Percentiles rank a stretch among this genome's conserved stretches.
Evolutionary conservation across 352 stramenopile genomes (phyloP).

Genomic region (Pythium grandisporangium): DNA sequence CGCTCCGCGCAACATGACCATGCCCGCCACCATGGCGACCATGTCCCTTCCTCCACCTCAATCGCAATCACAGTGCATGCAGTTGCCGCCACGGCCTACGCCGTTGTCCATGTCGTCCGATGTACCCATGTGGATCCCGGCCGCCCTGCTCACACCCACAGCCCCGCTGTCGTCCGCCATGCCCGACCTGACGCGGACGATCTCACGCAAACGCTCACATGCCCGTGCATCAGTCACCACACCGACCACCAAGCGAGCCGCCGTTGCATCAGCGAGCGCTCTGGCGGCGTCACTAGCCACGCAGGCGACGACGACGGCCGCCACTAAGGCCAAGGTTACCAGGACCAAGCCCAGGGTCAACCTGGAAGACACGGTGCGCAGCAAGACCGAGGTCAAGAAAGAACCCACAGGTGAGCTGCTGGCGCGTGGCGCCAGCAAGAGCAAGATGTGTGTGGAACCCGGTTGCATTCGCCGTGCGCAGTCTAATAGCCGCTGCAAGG

Average conservation of each 20-base stretch:
- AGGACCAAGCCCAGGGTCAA: slow-evolving; percentile 1
- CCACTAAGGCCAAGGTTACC: neutral
- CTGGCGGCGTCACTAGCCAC: slow-evolving; percentile 1
- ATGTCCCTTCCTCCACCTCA: neutral
- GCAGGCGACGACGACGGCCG: neutral
- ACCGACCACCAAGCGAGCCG: neutral
- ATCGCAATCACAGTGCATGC: too few species aligned
- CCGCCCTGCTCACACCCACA: slow-evolving; percentile 6
- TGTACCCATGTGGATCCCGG: slow-evolving; percentile 2
- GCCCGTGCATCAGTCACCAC: neutral
- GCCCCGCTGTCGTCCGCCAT: neutral
- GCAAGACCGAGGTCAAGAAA: slow-evolving; percentile 8
- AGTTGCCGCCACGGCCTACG: neutral
- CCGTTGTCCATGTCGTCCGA: neutral
- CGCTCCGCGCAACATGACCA: neutral
- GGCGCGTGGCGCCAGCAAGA: slow-evolving; percentile 42
- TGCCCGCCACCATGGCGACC: neutral
- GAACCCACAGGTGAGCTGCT: too few species aligned
- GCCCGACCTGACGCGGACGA: slow-evolving; percentile 9
- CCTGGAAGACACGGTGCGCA: neutral
- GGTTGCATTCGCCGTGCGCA: slow-evolving; percentile 56
- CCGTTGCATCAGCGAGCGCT: neutral
- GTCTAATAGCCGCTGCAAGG: slow-evolving; percentile 81
- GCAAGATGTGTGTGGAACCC: slow-evolving; percentile 66
- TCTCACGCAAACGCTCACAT: slow-evolving; percentile 14